These are phyloP conservation scores for Vigna mungo DNA, from an alignment of 306 rosid genomes.

Conservation along the genomic window DNA sequence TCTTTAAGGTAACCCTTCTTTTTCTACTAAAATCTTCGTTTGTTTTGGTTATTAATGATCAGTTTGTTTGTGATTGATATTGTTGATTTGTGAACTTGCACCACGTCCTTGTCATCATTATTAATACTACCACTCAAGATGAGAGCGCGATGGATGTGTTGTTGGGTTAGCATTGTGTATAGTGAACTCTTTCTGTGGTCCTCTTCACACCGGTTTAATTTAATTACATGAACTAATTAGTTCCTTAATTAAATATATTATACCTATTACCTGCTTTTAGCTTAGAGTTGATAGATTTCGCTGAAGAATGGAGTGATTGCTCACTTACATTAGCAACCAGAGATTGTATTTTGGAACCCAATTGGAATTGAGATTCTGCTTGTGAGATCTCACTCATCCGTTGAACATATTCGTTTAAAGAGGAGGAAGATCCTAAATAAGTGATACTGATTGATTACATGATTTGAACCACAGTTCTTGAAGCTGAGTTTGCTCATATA, in stretches of 20 bases:
- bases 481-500: slow-evolving; percentile 15
- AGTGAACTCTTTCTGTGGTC: not conserved
- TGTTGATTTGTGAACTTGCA: not conserved
- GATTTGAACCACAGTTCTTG: not conserved
- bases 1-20: slow-evolving; percentile 73
- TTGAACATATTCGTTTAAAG: not conserved
- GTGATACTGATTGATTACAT: not conserved
- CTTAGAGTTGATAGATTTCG: too few relatives aligned
- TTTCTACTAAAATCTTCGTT: not conserved
- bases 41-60: not conserved
- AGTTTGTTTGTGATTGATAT: not conserved
- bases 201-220: not conserved
- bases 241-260: not conserved
- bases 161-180: slow-evolving; percentile 10
- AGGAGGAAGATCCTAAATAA: slow-evolving; percentile 11
- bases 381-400: not conserved
- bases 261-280: too few relatives aligned
- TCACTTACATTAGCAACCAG: too few relatives aligned
- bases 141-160: slow-evolving; percentile 9
- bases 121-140: not conserved
- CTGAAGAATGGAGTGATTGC: too few relatives aligned
- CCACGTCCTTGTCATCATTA: not conserved
- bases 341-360: not conserved
- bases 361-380: not conserved
- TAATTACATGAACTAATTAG: not conserved